Conservation (phyloP, 2,329 filamentous ascomycete species). For the Fusarium coffeatum region DNA sequence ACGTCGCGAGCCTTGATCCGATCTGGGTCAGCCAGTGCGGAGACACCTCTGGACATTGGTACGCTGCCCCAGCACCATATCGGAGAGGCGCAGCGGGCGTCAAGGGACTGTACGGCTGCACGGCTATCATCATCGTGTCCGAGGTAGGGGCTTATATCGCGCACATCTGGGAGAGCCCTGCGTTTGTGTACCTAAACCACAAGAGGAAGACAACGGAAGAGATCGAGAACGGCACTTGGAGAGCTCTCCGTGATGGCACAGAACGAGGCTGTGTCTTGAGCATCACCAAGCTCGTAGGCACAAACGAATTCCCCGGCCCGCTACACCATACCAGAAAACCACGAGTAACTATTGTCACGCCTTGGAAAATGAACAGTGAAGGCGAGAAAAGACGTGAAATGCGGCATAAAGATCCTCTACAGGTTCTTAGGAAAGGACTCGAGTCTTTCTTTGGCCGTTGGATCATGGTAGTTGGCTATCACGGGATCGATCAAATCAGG, state of each 20-base stretch:
- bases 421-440: neutral
- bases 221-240: conserved; percentile 17
- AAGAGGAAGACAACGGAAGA: conserved; percentile 1
- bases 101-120: conserved; percentile 41
- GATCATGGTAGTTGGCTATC: neutral
- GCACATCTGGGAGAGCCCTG: conserved; percentile 41
- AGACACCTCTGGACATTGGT: conserved; percentile 23
- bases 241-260: neutral
- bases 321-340: neutral
- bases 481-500: neutral
- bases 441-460: neutral
- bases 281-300: neutral
- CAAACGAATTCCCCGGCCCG: neutral
- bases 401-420: neutral
- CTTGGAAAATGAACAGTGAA: neutral
- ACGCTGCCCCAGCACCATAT: neutral
- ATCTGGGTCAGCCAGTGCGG: conserved; percentile 33
- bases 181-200: conserved; percentile 16
- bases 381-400: no score
- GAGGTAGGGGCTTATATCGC: conserved; percentile 36
- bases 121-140: conserved; percentile 34
- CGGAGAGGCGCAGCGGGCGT: conserved; percentile 28
- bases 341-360: neutral
- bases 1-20: conserved; percentile 3
- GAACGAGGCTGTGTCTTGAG: neutral